Base-by-base conservation (phyloP, 2,329 filamentous ascomycete species). In the Cadophora malorum region DNA sequence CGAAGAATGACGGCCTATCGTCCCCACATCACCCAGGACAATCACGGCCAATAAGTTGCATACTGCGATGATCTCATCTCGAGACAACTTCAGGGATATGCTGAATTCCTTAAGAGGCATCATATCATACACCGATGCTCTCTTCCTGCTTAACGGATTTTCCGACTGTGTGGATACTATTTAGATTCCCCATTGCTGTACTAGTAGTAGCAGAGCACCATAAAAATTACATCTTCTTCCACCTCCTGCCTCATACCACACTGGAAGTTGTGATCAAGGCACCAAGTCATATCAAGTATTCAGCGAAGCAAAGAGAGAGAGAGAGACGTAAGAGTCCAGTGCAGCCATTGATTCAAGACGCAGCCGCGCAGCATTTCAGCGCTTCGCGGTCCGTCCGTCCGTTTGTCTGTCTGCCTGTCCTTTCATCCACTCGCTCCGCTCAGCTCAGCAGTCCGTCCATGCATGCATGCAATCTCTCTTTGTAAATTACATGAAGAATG, bases 401-500 rank as follows among this genome's bases (percentile, higher is more conserved):
- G 52, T 4, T 56, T 14, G 53, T 10, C 33, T 31, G 10, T n/a
- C n/a, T 21, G 31, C 21, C 45, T 12, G 53, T 19, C 19, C 28
- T 3, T 19, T 35, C 38, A 12, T 10, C n/a, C 31, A 9, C 19
- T n/a, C 53, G 33, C 33, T 38, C 52, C 53, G 33, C 49, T 56
- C 25, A 47, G 62, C 49, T 21, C 56, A 21, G 21, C 35, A n/a
- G n/a, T n/a, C n/a, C 38, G 19, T 19, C 35, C 50, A 35, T 12
- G 45, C 59, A 49, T 33, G 59, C 60, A 63, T 50, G 45, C 59
- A 62, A 62, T 62, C 59, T 62, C 58, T 61, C 59, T 49, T 28
- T 45, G 50, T 64, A 64, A 56, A 49, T 58, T 64, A 64, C 63
- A 64, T 58, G 52, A 64, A 45, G 50, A 64, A 58, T 58, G 35